A percentile compares a stretch with the other conserved stretches of the same genome.
Conservation (phyloP, 2,329 filamentous ascomycete genomes). For the Paramyrothecium sp. region DNA sequence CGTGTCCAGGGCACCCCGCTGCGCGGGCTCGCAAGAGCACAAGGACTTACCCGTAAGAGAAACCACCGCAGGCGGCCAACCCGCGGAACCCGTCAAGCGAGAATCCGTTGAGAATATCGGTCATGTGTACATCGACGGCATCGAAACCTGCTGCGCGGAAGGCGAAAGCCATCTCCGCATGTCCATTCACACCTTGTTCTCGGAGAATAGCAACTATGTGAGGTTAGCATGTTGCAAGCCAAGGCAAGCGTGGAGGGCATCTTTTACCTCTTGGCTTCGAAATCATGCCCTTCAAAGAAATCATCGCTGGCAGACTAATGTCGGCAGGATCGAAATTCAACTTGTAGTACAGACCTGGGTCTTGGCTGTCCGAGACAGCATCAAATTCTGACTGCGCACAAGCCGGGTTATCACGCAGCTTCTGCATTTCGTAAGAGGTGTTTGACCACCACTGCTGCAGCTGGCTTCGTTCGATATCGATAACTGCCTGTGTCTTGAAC, state of each 20-base stretch:
- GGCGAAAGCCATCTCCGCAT: constrained; percentile 97
- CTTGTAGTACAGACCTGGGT: constrained; percentile 83
- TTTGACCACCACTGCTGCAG: constrained; percentile 87
- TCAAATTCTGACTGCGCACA: constrained; percentile 84
- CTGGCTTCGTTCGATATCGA: constrained; percentile 65
- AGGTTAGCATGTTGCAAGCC: not conserved
- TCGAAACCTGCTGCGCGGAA: constrained; percentile 91
- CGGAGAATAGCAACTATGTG: constrained; percentile 77
- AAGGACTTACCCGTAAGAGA: constrained; percentile 70
- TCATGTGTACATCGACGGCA: constrained; percentile 95
- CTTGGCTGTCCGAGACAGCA: constrained; percentile 68
- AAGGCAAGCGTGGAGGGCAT: constrained; percentile 6
- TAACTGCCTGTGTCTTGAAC: constrained; percentile 66
- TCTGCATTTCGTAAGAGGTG: constrained; percentile 90
- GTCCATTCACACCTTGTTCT: constrained; percentile 93
- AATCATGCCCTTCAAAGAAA: constrained; percentile 49
- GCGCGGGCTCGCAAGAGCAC: not conserved
- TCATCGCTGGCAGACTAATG: constrained; percentile 62
- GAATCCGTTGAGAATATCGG: constrained; percentile 77
- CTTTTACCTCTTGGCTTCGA: constrained; percentile 47
- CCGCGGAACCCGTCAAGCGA: constrained; percentile 83
- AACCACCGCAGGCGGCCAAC: constrained; percentile 92
- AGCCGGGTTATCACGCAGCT: constrained; percentile 80
- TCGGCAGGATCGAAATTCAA: constrained; percentile 79
- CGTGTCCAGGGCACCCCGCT: too few species aligned